A percentile compares a stretch with the other conserved stretches of the same genome.
Conservation (phyloP, 805 yeast genomes). For the Kodamaea sagamina region DNA sequence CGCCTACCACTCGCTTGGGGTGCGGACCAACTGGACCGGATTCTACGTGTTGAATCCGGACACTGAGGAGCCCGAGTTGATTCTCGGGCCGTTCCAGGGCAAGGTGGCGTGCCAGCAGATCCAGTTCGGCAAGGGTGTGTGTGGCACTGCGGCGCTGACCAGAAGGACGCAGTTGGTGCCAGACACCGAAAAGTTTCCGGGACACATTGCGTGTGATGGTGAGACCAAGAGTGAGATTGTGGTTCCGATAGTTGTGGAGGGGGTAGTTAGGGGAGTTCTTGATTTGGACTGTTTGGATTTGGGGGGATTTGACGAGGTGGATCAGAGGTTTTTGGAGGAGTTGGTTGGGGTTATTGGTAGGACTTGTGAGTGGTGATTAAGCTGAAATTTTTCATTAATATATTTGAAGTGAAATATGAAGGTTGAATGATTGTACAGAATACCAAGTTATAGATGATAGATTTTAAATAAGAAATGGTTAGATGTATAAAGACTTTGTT, state of each 20-base stretch:
- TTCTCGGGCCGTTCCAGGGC: conserved; percentile 94
- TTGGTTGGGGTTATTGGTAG: conserved; percentile 53
- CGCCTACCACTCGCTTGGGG: conserved; percentile 64
- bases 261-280: conserved; percentile 65
- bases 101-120: conserved; percentile 94
- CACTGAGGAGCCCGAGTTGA: conserved; percentile 43
- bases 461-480: too few relatives aligned
- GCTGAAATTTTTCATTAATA: too few relatives aligned
- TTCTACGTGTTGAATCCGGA: conserved; percentile 63
- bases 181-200: conserved; percentile 78
- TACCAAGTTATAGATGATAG: too few relatives aligned
- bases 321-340: conserved; percentile 57
- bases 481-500: too few relatives aligned
- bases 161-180: conserved; percentile 69
- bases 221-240: conserved; percentile 92
- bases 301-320: conserved; percentile 68
- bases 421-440: too few relatives aligned
- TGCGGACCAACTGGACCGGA: conserved; percentile 88
- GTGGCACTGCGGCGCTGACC: conserved; percentile 77
- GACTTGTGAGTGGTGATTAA: conserved; percentile 10
- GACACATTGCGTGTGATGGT: conserved; percentile 97
- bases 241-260: conserved; percentile 58
- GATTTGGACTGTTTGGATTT: conserved; percentile 77
- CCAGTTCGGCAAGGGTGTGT: conserved; percentile 79
- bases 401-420: too few relatives aligned